Evolutionary conservation across 495 filamentous ascomycete species (phyloP).

Genomic region (Penicillium steckii): DNA sequence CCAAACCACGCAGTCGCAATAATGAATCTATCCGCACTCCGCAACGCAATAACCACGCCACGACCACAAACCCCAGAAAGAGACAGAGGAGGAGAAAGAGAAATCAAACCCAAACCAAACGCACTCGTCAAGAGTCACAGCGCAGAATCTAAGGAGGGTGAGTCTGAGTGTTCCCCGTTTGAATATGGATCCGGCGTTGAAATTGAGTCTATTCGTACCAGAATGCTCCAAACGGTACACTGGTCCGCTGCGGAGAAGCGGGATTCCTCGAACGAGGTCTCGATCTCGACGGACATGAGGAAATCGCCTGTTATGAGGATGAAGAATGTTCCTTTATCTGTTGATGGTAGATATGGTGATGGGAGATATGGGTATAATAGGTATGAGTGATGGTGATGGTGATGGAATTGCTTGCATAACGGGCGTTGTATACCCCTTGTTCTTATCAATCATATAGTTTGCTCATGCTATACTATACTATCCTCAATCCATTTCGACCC

Average conservation of each 20-base stretch:
- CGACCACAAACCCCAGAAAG: too few species aligned
- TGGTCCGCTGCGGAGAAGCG: background rate
- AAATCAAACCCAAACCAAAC: too few species aligned
- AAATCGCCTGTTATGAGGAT: conserved; percentile 6
- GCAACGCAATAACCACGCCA: background rate
- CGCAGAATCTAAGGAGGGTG: background rate
- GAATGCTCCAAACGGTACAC: conserved; percentile 11
- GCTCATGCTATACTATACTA: too few species aligned
- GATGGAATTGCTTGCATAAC: background rate
- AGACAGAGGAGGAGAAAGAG: too few species aligned
- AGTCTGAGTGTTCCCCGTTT: background rate
- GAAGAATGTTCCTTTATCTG: too few species aligned
- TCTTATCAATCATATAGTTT: too few species aligned
- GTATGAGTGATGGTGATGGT: background rate
- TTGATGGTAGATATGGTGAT: too few species aligned
- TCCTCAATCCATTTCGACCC: too few species aligned
- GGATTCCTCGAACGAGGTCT: background rate
- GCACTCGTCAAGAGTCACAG: background rate
- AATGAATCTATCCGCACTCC: background rate
- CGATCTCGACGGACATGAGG: background rate
- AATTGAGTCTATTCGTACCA: background rate
- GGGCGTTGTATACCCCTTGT: background rate
- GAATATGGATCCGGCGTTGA: background rate
- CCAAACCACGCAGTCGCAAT: background rate
- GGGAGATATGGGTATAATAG: too few species aligned